Conservation (phyloP, 78 protist species). For the Diacronema lutheri region DNA sequence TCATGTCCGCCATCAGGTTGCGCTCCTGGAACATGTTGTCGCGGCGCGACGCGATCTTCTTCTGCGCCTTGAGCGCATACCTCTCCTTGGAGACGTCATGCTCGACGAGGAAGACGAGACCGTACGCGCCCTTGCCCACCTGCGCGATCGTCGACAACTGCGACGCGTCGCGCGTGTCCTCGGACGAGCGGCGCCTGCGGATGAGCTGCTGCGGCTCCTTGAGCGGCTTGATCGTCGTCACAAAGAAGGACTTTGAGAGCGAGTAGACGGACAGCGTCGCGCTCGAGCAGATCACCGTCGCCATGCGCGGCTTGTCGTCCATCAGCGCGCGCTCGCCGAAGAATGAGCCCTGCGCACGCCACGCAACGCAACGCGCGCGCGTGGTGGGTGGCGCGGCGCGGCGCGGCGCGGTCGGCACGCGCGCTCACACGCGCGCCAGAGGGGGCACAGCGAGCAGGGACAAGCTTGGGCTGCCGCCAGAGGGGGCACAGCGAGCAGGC, state of each 20-base stretch:
- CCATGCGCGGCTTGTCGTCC: background rate
- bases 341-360: background rate
- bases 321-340: slow-evolving; percentile 1
- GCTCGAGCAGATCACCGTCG: background rate
- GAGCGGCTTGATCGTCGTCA: background rate
- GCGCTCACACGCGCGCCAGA: too few relatives aligned
- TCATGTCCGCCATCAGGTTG: background rate
- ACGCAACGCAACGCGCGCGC: too few relatives aligned
- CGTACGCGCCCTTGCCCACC: background rate
- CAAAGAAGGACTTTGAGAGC: background rate
- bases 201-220: background rate
- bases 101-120: background rate
- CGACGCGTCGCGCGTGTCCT: background rate
- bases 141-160: background rate
- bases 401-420: too few relatives aligned
- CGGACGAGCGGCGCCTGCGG: background rate
- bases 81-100: background rate
- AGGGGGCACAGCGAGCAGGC: too few relatives aligned
- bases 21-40: too few relatives aligned
- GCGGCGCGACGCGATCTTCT: background rate
- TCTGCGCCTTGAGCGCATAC: background rate
- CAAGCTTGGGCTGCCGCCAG: too few relatives aligned
- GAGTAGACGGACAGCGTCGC: background rate
- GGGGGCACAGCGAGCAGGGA: too few relatives aligned
- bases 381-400: too few relatives aligned